phyloP scores from a whole-genome alignment of 495 filamentous ascomycete species.

The Neurospora intermedia region DNA sequence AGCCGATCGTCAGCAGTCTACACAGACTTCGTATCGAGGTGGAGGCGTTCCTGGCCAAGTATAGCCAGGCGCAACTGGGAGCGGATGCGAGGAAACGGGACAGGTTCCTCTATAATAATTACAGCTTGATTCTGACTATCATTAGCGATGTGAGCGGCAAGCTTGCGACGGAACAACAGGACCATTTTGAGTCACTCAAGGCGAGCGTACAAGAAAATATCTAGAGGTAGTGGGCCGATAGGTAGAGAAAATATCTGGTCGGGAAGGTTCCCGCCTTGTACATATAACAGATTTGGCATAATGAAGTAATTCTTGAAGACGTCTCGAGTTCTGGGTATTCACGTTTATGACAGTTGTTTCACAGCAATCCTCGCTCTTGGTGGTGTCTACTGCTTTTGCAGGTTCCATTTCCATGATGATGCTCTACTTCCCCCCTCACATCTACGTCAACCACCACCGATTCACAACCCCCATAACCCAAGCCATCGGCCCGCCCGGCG shows the following conservation, averaged over 20 bases:
- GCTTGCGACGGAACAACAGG: constrained; percentile 61
- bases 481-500: constrained; percentile 16
- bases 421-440: neutral
- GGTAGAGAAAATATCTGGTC: neutral
- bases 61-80: constrained; percentile 50
- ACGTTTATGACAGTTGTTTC: neutral
- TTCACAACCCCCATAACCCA: constrained; percentile 9
- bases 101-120: constrained; percentile 89
- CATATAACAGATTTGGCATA: neutral
- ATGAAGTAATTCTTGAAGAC: neutral
- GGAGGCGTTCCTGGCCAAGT: constrained; percentile 62
- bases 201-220: constrained; percentile 33
- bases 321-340: neutral
- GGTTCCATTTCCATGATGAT: neutral
- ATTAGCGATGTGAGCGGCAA: constrained; percentile 76
- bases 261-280: neutral
- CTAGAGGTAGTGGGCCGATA: constrained; percentile 6
- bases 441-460: constrained; percentile 8
- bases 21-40: constrained; percentile 64
- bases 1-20: constrained; percentile 76
- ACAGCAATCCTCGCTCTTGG: neutral
- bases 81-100: constrained; percentile 66
- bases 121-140: constrained; percentile 82
- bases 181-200: constrained; percentile 54
- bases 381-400: neutral